Evolutionary conservation across 768 basidiomycete genomes (phyloP), one percentile per base, ranked within the genome.

Genomic region (Candolleomyces efflorescens): DNA sequence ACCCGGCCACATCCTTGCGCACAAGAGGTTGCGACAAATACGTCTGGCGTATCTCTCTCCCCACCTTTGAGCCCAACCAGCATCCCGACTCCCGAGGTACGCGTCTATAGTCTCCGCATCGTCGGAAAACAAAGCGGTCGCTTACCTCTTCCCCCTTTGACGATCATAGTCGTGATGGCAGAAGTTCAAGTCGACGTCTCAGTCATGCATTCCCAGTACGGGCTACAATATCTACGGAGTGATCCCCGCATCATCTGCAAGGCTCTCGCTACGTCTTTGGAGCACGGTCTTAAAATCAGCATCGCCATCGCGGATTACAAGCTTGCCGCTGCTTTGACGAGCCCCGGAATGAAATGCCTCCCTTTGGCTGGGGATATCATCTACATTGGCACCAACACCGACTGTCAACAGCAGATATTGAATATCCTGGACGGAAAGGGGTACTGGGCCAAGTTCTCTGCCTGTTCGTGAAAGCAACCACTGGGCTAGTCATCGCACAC

Each of bases 261-360:
- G 24, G 75, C 76, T 11, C 68, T 79, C 7, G 70, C 74, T 4
- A 66, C 73, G 43, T 77, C 78, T 6, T 61, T 79, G 26, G 77
- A 78, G 61, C 65, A 73, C 6, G 74, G 71, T 11, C 54, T 70
- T 7, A 59, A 71, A 13, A 61, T 79, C 49, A 74, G 71, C 5
- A 69, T 79, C 52, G 61, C 67, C 38, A 22, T 68, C 37, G 59
- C 66, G 5, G 60, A 60, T 32, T 27, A 59, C 22, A 5, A n/a
- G 10, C 32, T 53, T 3, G 20, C n/a, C 13, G 37, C 41, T 2
- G 18, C 53, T 36, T 39, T 44, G n/a, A n/a, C 41, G 43, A 27
- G 27, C 12, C 11, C 39, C 24, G 13, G 49, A 22, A 20, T 41
- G 22, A 45, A 12, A 18, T 37, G 46, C 37, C 47, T 11, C 5